Evolutionary conservation across 441 rosid genomes (phyloP), one percentile per base, ranked within the genome.

Genomic region (Codiaeum variegatum): DNA sequence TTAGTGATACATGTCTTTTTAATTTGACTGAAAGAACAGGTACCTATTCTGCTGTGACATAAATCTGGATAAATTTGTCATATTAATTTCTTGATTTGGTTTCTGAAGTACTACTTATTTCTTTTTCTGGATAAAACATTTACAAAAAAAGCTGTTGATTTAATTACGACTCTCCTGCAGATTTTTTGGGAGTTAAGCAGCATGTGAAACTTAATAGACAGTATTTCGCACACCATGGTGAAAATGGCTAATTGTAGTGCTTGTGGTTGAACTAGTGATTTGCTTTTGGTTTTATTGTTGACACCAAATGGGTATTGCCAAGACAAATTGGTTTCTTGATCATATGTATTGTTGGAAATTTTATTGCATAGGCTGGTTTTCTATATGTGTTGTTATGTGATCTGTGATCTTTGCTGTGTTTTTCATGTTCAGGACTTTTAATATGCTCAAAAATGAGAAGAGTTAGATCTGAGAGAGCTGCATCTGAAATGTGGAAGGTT

Each of bases 401-500:
- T 65, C 15, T 38, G 34, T 54, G 19, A 26, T 49, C 36, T 70
- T 40, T 55, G 26, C 44, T 56, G 5, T 73, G 63, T 64, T 23
- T 21, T 73, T 73, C 10, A 42, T 78, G 42, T 75, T 46, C 73
- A 89, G 94, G 94, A 31, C 74, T 87, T 51, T 47, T 81, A 19
- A 74, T 89, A 70, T 86, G 88, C 85, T 77, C 77, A 76, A 86
- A 85, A 79, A 85, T 87, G 88, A 79, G 90, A 74, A 86, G 81
- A 74, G 90, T 87, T 74, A 79, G 85, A 85, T 87, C 87, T 63
- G 94, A 89, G 66, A 84, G 88, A 76, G 86, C 88, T 76, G 73
- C 88, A 60, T 85, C 88, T 44, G 94, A 89, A 70, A 87, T 84
- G 76, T 75, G 82, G 85, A 89, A 89, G 94, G 94, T 89, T 76